phyloP scores from a whole-genome alignment of 1,139 yeast species.

The Zygoascus meyerae region DNA sequence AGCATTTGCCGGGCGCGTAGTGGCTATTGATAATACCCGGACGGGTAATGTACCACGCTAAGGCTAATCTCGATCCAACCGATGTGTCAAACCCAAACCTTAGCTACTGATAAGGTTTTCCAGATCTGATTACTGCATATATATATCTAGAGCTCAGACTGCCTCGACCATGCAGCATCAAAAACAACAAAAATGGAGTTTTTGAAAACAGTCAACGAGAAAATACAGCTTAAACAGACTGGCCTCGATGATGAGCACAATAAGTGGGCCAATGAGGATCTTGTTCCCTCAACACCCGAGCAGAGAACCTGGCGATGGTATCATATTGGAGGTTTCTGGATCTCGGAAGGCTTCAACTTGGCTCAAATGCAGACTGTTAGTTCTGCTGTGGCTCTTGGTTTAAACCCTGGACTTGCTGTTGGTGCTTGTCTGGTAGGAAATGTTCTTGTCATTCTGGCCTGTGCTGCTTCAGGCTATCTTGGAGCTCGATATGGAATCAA shows the following conservation, averaged over 20 bases:
- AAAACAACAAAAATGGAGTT: slow-evolving; percentile 1
- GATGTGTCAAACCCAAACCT: too few species aligned
- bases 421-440: slow-evolving; percentile 43
- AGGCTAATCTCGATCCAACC: too few species aligned
- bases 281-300: slow-evolving; percentile 60
- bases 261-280: slow-evolving; percentile 36
- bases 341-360: slow-evolving; percentile 66
- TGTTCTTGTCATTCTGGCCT: slow-evolving; percentile 52
- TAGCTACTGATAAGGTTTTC: too few species aligned
- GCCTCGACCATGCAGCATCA: too few species aligned
- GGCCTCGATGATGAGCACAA: slow-evolving; percentile 10
- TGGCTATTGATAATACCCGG: too few species aligned
- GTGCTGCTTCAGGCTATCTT: slow-evolving; percentile 56
- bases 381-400: slow-evolving; percentile 23
- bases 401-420: slow-evolving; percentile 23
- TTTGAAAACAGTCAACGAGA: neutral
- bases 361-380: slow-evolving; percentile 32
- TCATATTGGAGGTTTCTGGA: slow-evolving; percentile 66
- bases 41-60: too few species aligned
- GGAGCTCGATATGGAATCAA: slow-evolving; percentile 71
- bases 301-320: slow-evolving; percentile 69
- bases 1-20: too few species aligned
- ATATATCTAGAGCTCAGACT: too few species aligned
- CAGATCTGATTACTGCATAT: too few species aligned
- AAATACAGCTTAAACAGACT: slow-evolving; percentile 6